Evolutionary conservation across 2,329 filamentous ascomycete species (phyloP).

Genomic region (Drechmeria coniospora): DNA sequence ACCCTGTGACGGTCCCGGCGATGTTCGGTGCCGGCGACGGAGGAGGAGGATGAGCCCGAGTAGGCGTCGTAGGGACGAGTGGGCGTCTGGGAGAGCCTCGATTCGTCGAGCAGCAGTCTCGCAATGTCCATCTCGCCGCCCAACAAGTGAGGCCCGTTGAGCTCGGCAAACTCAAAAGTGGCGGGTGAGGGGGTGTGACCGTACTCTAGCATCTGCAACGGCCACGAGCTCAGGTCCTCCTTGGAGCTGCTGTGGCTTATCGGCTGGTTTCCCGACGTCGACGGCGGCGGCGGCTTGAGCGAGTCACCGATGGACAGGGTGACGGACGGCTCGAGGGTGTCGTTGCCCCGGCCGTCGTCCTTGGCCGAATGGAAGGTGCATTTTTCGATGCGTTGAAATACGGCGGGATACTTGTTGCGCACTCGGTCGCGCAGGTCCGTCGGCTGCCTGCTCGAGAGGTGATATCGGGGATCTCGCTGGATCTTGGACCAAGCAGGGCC

Average conservation of each 20-base stretch:
- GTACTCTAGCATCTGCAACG: conserved; percentile 19
- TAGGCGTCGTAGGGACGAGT: conserved; percentile 12
- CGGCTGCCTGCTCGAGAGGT: conserved; percentile 42
- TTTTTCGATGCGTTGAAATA: conserved; percentile 42
- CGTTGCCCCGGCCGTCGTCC: conserved; percentile 23
- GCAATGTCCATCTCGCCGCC: conserved; percentile 48
- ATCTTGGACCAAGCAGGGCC: conserved; percentile 53
- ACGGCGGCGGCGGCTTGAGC: conserved; percentile 22
- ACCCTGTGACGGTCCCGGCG: conserved; percentile 7
- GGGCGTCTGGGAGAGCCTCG: conserved; percentile 13
- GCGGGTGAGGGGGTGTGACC: conserved; percentile 10
- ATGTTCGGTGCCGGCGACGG: conserved; percentile 5
- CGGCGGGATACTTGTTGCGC: conserved; percentile 46
- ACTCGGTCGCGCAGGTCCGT: conserved; percentile 49
- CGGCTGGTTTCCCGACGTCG: conserved; percentile 22
- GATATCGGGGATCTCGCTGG: conserved; percentile 41
- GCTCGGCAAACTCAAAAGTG: conserved; percentile 30
- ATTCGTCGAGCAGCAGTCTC: conserved; percentile 41
- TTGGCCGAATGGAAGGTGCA: conserved; percentile 31
- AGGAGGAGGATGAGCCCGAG: conserved; percentile 10
- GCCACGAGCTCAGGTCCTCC: conserved; percentile 32
- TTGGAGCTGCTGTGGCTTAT: conserved; percentile 25
- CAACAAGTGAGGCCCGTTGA: conserved; percentile 21
- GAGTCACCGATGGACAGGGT: conserved; percentile 33
- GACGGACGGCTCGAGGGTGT: conserved; percentile 34